Base-by-base conservation (phyloP, 768 basidiomycete genomes). In the Suillus bovinus region DNA sequence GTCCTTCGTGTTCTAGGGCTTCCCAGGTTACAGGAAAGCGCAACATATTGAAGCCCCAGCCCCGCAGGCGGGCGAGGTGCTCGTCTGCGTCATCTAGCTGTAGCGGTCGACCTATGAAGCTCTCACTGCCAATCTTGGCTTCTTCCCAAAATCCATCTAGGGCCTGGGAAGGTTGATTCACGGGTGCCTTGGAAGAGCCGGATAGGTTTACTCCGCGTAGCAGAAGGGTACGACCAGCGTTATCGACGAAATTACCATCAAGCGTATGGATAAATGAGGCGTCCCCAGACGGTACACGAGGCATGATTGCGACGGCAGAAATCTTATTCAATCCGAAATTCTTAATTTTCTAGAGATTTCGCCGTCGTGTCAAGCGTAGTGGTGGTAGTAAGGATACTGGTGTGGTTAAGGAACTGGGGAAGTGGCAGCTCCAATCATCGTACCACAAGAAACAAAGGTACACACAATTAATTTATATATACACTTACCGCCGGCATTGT, bases 191-290 rank as follows among this genome's bases (percentile, higher is more conserved):
- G 53, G 89, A 85, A 1, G 93, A 87, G 9, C 93, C 93, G 14
- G 93, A 90, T 52, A 99, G 84, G 73, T 99, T 99, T 49, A 98
- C 91, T n/a, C 97, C 97, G 59, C 96, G 86, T 0, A 99, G 80
- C 17, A 98, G 79, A 22, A 96, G 75, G 0, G 89, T 89, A 52
- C 94, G 86, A 24, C 93, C 90, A 58, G 79, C 74, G 59, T 81
- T 81, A 75, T 94, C 92, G 69, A 93, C 84, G 69, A 94, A 94
- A 58, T 84, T 82, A 66, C 83, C 84, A 58, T 83, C 77, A 17
- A 83, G 74, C 33, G 91, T 93, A 76, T 89, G 89, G 57, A 90
- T 77, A 71, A 80, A 90, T 62, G 82, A 76, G 2, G 81, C 83
- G 3, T 87, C 89, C 27, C 83, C 80, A 5, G 87, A 84, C 5